Evolutionary conservation across 2,329 filamentous ascomycete species (phyloP), one percentile per base, ranked within the genome.

Genomic region (Clarireedia hainanense): DNA sequence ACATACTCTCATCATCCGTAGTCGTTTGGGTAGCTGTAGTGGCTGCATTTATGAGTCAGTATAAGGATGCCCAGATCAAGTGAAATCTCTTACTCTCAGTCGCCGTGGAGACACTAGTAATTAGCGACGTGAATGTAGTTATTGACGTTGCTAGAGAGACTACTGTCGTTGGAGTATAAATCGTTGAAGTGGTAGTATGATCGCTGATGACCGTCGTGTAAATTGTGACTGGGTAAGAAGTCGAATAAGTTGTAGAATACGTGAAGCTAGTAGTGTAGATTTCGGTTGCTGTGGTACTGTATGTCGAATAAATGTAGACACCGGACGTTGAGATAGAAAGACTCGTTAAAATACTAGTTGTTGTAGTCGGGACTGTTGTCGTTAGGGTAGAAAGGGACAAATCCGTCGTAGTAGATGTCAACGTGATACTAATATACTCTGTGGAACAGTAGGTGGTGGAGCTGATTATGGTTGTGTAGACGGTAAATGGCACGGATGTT

Each of bases 151-250:
- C 30, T 34, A 34, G 30, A 9, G 30, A 34, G 30, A 34, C 30
- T 34, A 34, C 30, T 34, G 9, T 34, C 14, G 34, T 59, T n/a
- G 46, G 40, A 14, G 37, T 50, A 36, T 50, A 57, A 24, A 47
- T 26, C 5, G 52, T 58, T n/a, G 42, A 45, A 15, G 48, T 56
- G 0, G 6, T 52, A 4, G 52, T 55, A 26, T 42, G 45, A 27
- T 50, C 47, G 17, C 30, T 51, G 9, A 48, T 45, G n/a, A 58
- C 24, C 45, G 53, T 56, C 12, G 47, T 56, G 14, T 27, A 45
- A n/a, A 53, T 24, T 23, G 42, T 47, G 14, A 27, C 52, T 10
- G 27, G 37, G 30, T 54, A 50, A n/a, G 46, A 43, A 2, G 51
- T 57, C 10, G 37, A 52, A 17, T 39, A 36, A 6, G 36, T 54